phyloP scores from a whole-genome alignment of 1,284 basidiomycete species.

The Fistulinella cinereoalba region DNA sequence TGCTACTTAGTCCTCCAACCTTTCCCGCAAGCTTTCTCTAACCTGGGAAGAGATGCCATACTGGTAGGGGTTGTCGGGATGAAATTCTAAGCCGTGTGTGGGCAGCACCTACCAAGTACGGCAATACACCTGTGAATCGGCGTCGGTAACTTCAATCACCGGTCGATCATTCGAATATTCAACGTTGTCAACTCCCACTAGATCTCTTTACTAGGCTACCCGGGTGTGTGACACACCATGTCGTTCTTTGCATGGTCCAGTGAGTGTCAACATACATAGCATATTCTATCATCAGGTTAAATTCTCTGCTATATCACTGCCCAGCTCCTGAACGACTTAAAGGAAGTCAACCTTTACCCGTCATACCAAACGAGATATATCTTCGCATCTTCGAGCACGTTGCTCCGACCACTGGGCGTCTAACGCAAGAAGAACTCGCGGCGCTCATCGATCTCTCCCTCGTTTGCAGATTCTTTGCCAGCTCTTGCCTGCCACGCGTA shows the following conservation, averaged over 20 bases:
- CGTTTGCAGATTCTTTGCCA: constrained; percentile 45
- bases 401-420: background rate
- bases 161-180: too few species aligned
- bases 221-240: too few species aligned
- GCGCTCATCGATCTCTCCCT: constrained; percentile 35
- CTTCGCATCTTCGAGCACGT: constrained; percentile 36
- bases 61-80: too few species aligned
- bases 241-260: background rate
- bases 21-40: too few species aligned
- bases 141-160: too few species aligned
- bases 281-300: background rate
- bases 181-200: too few species aligned
- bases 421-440: constrained; percentile 10
- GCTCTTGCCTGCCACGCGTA: constrained; percentile 35
- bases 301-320: background rate
- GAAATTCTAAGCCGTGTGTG: too few species aligned
- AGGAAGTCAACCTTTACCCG: constrained; percentile 5
- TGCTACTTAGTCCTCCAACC: too few species aligned
- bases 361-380: constrained; percentile 38
- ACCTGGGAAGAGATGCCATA: too few species aligned
- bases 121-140: too few species aligned
- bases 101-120: too few species aligned
- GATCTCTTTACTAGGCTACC: too few species aligned
- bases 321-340: constrained; percentile 21
- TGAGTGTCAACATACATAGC: background rate